Conservation (phyloP, 306 rosid species). For the Quercus ilex region DNA sequence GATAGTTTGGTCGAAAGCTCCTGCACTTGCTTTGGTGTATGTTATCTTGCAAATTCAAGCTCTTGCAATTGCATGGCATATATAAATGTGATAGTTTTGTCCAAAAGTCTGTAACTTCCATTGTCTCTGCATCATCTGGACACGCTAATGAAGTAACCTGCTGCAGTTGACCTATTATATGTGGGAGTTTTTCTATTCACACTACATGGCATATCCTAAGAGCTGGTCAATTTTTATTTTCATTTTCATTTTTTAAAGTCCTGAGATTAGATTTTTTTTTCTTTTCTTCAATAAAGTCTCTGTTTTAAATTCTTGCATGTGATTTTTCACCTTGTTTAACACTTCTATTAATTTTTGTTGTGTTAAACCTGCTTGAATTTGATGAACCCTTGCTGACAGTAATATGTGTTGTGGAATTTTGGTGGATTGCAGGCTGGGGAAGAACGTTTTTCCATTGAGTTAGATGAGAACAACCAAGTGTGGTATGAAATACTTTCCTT, state of each 20-base stretch:
- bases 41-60: neutral
- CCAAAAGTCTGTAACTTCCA: neutral
- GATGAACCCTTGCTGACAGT: neutral
- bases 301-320: neutral
- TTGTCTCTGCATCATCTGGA: neutral
- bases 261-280: too few relatives aligned
- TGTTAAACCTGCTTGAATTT: neutral
- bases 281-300: too few relatives aligned
- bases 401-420: conserved; percentile 2
- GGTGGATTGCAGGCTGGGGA: conserved; percentile 72
- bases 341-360: neutral
- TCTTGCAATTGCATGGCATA: too few relatives aligned
- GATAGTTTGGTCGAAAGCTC: neutral
- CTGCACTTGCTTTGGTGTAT: neutral
- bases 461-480: conserved; percentile 81
- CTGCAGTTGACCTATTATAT: neutral
- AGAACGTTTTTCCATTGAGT: conserved; percentile 80
- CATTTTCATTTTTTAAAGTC: too few relatives aligned
- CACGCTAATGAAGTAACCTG: neutral
- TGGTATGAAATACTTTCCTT: conserved; percentile 86
- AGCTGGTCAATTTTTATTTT: too few relatives aligned
- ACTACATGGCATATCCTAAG: neutral
- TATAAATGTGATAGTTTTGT: too few relatives aligned
- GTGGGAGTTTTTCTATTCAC: neutral
- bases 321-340: neutral